These are phyloP conservation scores for Arthrinium phaeospermum DNA, from an alignment of 2,329 filamentous ascomycete species.

Conservation along the genomic window DNA sequence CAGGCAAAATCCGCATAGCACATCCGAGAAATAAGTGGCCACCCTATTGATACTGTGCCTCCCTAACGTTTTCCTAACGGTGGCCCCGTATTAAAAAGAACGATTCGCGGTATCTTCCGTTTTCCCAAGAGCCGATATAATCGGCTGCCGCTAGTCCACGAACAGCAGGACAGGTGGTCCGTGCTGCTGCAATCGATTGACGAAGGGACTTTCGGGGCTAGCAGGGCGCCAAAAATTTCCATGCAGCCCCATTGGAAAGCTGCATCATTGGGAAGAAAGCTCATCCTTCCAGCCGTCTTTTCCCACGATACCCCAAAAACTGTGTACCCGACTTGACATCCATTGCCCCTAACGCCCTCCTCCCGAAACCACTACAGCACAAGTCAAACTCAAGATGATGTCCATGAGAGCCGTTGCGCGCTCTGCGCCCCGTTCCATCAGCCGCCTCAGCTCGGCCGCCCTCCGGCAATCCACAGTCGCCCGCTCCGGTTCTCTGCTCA, in stretches of 20 bases:
- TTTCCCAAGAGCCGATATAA: not conserved
- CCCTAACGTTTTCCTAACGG: too few species aligned
- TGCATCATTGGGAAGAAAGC: not conserved
- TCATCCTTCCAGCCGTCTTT: not conserved
- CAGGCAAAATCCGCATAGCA: too few species aligned
- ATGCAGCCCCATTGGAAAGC: not conserved
- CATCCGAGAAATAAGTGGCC: too few species aligned
- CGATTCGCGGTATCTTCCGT: not conserved
- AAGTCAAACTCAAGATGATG: constrained; percentile 62
- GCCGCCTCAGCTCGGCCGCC: constrained; percentile 60
- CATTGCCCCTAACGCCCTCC: not conserved
- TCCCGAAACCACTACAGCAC: not conserved
- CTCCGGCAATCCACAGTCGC: constrained; percentile 56
- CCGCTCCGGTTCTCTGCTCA: constrained; percentile 56
- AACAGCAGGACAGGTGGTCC: not conserved
- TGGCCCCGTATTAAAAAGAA: too few species aligned
- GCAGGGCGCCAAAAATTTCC: not conserved
- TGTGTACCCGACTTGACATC: not conserved
- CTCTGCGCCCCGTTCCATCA: constrained; percentile 68
- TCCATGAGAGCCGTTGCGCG: constrained; percentile 70
- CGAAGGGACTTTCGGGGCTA: not conserved
- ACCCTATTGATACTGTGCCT: too few species aligned
- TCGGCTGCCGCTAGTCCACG: not conserved
- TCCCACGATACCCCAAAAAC: not conserved
- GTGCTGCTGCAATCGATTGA: constrained; percentile 12